Conservation (phyloP, 1,284 basidiomycete genomes). For the Cryptococcus hybrid region DNA sequence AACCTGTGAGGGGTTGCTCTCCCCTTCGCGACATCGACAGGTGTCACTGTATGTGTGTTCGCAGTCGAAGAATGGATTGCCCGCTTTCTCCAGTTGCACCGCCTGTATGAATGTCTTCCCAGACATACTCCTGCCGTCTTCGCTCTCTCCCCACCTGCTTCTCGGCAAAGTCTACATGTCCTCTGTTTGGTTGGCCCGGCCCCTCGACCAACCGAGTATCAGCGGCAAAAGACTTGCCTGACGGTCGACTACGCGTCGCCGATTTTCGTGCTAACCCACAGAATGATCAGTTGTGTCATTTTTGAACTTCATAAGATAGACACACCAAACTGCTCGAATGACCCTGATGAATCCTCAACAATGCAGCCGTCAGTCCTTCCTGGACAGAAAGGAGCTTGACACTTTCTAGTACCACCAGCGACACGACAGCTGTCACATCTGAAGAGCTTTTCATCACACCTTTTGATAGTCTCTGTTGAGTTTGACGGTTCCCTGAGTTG, state of each 20-base stretch:
- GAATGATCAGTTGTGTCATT: no score
- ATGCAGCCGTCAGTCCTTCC: constrained; percentile 15
- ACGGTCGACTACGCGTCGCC: no score
- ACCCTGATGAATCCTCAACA: constrained; percentile 4
- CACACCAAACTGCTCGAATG: neutral
- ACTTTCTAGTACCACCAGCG: constrained; percentile 14
- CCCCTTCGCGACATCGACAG: neutral
- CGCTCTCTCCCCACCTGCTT: constrained; percentile 22
- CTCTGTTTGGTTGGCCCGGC: no score
- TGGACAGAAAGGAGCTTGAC: constrained; percentile 20
- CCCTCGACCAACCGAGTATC: no score
- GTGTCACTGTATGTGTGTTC: no score
- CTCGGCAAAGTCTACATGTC: constrained; percentile 11
- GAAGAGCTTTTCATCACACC: constrained; percentile 3
- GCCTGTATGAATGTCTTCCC: constrained; percentile 1
- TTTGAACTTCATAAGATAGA: neutral
- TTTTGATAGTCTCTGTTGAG: neutral
- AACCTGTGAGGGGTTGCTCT: neutral
- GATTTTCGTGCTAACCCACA: no score
- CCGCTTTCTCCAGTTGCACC: neutral
- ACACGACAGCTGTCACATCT: constrained; percentile 11
- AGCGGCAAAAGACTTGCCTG: no score
- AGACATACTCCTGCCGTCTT: constrained; percentile 7
- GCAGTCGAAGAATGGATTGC: no score
- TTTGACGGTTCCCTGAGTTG: neutral